These are phyloP conservation scores for Phtheirospermum japonicum DNA, from an alignment of 257 asterid genomes.

Conservation along the genomic window DNA sequence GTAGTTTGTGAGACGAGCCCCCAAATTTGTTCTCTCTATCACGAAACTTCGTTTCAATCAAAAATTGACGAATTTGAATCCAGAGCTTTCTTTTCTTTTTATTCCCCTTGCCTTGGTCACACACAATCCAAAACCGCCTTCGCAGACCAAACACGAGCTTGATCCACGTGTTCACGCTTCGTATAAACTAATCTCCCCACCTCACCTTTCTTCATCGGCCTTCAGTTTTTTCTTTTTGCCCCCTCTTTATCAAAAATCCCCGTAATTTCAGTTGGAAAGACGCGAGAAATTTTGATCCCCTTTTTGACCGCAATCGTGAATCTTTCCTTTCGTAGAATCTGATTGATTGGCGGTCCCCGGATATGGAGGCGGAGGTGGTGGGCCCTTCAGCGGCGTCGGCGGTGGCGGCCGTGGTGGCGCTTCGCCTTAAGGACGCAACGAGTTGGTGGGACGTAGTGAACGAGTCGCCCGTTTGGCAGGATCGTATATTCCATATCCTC, in stretches of 20 bases:
- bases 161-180: conserved; percentile 40
- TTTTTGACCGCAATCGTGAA: conserved; percentile 25
- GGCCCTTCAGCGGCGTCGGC: conserved; percentile 29
- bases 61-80: too few species aligned
- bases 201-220: conserved; percentile 32
- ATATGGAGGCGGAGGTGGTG: conserved; percentile 44
- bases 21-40: too few species aligned
- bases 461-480: conserved; percentile 73
- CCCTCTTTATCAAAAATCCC: conserved; percentile 21
- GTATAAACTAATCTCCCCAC: conserved; percentile 22
- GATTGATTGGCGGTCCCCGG: conserved; percentile 35
- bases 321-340: neutral
- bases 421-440: conserved; percentile 57
- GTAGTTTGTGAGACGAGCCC: too few species aligned
- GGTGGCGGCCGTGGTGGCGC: conserved; percentile 48
- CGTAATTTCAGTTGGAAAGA: conserved; percentile 10
- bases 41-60: too few species aligned
- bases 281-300: conserved; percentile 7
- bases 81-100: neutral
- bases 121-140: conserved; percentile 9
- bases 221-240: neutral
- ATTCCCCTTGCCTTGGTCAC: neutral
- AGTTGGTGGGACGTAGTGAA: conserved; percentile 85
- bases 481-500: conserved; percentile 65
- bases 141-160: conserved; percentile 14